Conservation (phyloP, 2,329 filamentous ascomycete genomes). For the Aspergillus bombycis region DNA sequence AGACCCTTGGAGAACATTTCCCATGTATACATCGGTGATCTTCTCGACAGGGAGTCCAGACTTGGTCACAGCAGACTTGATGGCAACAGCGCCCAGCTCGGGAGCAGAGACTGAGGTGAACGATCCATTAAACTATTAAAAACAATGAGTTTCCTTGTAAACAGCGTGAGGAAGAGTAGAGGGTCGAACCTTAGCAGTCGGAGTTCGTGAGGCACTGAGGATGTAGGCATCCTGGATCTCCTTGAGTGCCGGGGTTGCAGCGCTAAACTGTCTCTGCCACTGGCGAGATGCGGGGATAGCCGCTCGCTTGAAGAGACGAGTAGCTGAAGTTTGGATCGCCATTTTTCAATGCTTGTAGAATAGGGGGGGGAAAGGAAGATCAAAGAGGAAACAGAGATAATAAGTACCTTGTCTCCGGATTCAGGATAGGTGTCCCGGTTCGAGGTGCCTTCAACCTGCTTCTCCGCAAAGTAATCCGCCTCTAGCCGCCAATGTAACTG, state of each 20-base stretch:
- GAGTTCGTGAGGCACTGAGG: slow-evolving; percentile 83
- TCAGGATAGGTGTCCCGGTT: neutral
- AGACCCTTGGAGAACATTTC: slow-evolving; percentile 83
- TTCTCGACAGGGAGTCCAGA: slow-evolving; percentile 78
- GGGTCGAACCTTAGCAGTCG: slow-evolving; percentile 74
- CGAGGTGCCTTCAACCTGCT: neutral
- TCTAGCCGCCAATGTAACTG: slow-evolving; percentile 23
- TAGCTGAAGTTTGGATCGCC: slow-evolving; percentile 30
- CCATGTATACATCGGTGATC: slow-evolving; percentile 95
- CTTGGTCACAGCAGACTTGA: slow-evolving; percentile 86
- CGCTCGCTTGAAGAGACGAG: slow-evolving; percentile 30
- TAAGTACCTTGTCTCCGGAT: slow-evolving; percentile 7
- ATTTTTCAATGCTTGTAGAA: slow-evolving; percentile 14
- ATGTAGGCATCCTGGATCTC: slow-evolving; percentile 94
- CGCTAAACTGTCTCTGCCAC: slow-evolving; percentile 56
- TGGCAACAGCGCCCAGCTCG: slow-evolving; percentile 85
- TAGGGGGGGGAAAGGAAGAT: neutral
- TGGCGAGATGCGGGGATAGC: slow-evolving; percentile 49
- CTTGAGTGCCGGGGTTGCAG: slow-evolving; percentile 52
- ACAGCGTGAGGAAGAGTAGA: neutral
- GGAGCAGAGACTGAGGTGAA: slow-evolving; percentile 82
- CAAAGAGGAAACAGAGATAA: slow-evolving; percentile 1
- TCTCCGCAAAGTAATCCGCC: slow-evolving; percentile 26
- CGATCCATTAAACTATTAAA: slow-evolving; percentile 82
- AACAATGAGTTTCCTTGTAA: slow-evolving; percentile 7